phyloP scores from a whole-genome alignment of 2,329 filamentous ascomycete species.

The Thielaviopsis musarum region DNA sequence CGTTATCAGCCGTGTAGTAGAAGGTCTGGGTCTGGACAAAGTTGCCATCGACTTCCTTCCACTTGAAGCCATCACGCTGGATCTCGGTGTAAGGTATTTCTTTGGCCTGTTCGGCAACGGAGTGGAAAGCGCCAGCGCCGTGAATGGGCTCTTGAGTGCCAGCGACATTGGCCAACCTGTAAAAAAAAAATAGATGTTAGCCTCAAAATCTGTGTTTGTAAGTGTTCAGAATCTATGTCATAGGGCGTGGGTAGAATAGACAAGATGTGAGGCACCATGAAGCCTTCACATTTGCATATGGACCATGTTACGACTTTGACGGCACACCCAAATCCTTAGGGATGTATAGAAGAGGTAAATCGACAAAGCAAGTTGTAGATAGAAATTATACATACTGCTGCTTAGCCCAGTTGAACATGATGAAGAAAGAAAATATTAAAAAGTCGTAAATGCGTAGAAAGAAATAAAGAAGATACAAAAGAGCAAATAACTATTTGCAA shows the following conservation, averaged over 20 bases:
- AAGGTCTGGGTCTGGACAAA: slow-evolving; percentile 91
- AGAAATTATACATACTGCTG: slow-evolving; percentile 47
- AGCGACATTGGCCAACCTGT: slow-evolving; percentile 59
- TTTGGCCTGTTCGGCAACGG: slow-evolving; percentile 67
- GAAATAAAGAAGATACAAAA: slow-evolving; percentile 1
- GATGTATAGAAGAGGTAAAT: slow-evolving; percentile 8
- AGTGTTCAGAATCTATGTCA: background rate
- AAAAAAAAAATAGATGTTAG: slow-evolving; percentile 6
- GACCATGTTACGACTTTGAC: background rate
- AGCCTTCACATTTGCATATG: background rate
- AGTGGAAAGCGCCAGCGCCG: slow-evolving; percentile 70
- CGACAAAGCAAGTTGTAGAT: slow-evolving; percentile 8
- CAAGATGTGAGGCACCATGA: background rate
- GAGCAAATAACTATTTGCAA: background rate
- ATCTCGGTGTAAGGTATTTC: slow-evolving; percentile 66
- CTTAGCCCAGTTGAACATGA: slow-evolving; percentile 90
- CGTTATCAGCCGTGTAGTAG: slow-evolving; percentile 69
- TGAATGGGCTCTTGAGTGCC: slow-evolving; percentile 96
- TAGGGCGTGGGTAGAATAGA: background rate
- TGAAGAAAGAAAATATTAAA: slow-evolving; percentile 16
- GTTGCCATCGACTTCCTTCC: slow-evolving; percentile 66
- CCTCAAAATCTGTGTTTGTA: background rate
- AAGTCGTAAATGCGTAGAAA: slow-evolving; percentile 1
- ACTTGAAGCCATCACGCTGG: slow-evolving; percentile 62
- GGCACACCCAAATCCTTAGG: slow-evolving; percentile 15